phyloP scores from a whole-genome alignment of 2,329 filamentous ascomycete species.

The Aspergillus niger region DNA sequence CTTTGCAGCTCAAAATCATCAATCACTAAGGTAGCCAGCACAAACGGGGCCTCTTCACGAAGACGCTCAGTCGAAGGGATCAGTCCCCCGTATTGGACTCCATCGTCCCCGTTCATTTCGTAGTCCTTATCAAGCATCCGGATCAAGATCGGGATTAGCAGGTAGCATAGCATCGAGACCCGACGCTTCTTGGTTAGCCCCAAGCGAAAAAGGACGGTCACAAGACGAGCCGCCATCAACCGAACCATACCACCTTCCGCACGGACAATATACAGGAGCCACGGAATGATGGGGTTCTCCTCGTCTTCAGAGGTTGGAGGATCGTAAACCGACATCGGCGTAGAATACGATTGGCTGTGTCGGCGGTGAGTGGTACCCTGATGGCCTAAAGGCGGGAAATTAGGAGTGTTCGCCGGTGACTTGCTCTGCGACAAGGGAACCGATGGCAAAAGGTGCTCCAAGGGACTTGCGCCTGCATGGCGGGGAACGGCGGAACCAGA shows the following conservation, averaged over 20 bases:
- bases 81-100: conserved; percentile 40
- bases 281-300: conserved; percentile 72
- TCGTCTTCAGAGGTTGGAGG: conserved; percentile 56
- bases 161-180: conserved; percentile 64
- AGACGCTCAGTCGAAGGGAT: conserved; percentile 54
- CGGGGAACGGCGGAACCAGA: conserved; percentile 53
- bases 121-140: conserved; percentile 62
- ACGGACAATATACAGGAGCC: conserved; percentile 68
- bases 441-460: conserved; percentile 66
- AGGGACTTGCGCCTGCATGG: conserved; percentile 54
- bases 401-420: conserved; percentile 36
- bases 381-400: conserved; percentile 58
- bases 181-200: conserved; percentile 66
- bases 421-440: conserved; percentile 40
- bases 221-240: conserved; percentile 68
- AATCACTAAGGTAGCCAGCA: conserved; percentile 76
- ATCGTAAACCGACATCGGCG: conserved; percentile 37
- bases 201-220: conserved; percentile 69
- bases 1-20: conserved; percentile 80
- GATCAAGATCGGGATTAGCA: conserved; percentile 71
- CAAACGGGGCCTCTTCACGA: conserved; percentile 70
- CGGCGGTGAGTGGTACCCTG: conserved; percentile 38
- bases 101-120: conserved; percentile 41
- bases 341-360: conserved; percentile 39
- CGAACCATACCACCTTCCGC: conserved; percentile 60